Conservation (phyloP, 257 asterid genomes). For the Jasminum sambac region DNA sequence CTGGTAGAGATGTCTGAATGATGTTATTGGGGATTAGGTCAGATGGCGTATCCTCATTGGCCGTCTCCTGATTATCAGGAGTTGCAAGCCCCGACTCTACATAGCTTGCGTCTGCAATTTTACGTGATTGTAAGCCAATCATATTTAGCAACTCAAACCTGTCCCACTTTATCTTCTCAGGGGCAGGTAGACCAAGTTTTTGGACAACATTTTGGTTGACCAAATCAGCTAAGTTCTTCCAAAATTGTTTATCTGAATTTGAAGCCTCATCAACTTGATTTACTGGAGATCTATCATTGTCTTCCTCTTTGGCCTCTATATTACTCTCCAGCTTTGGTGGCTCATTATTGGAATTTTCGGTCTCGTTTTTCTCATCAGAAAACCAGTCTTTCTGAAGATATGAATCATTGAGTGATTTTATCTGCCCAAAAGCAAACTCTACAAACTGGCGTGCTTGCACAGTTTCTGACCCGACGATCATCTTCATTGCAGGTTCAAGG, state of each 20-base stretch:
- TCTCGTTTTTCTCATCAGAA: constrained; percentile 29
- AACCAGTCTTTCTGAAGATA: constrained; percentile 59
- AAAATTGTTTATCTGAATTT: constrained; percentile 64
- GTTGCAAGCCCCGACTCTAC: constrained; percentile 91
- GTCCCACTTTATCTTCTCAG: constrained; percentile 81
- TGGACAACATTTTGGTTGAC: constrained; percentile 63
- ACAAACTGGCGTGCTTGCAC: constrained; percentile 93
- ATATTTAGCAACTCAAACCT: constrained; percentile 65
- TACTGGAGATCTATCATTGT: constrained; percentile 12
- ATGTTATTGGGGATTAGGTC: constrained; percentile 29
- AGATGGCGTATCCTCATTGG: constrained; percentile 33
- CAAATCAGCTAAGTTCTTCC: constrained; percentile 69
- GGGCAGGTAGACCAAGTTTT: constrained; percentile 67
- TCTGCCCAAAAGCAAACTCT: constrained; percentile 85
- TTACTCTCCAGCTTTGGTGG: constrained; percentile 26
- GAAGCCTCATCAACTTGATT: constrained; percentile 39
- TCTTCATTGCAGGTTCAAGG: constrained; percentile 75
- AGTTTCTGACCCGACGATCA: constrained; percentile 80
- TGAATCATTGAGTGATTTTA: constrained; percentile 69
- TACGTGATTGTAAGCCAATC: constrained; percentile 66
- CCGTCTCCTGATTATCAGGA: constrained; percentile 44
- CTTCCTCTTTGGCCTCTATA: constrained; percentile 30
- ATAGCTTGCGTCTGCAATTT: constrained; percentile 72
- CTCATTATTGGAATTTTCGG: constrained; percentile 23
- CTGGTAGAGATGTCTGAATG: constrained; percentile 52